These are phyloP conservation scores for Boletus edulis DNA, from an alignment of 768 basidiomycete species.

Conservation along the genomic window DNA sequence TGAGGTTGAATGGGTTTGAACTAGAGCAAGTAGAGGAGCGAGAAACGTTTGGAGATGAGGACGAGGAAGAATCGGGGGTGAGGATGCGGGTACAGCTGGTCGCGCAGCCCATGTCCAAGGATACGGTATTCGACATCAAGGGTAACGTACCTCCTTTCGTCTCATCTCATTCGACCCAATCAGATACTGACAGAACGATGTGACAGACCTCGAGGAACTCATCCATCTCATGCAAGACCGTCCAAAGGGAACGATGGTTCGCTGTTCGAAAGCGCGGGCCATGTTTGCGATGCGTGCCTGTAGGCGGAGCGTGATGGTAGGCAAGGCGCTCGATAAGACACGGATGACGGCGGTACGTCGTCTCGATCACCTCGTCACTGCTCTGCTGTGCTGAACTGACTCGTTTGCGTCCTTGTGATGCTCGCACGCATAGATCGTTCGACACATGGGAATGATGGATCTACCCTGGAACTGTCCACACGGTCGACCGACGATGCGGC, in stretches of 20 bases:
- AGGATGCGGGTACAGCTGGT: constrained; percentile 54
- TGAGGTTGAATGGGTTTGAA: constrained; percentile 89
- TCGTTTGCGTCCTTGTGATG: neutral
- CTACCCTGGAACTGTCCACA: constrained; percentile 91
- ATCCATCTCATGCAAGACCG: constrained; percentile 80
- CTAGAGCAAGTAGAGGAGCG: constrained; percentile 53
- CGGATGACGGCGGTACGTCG: constrained; percentile 75
- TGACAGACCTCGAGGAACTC: constrained; percentile 86
- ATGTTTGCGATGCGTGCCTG: constrained; percentile 99
- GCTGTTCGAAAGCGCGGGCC: constrained; percentile 87
- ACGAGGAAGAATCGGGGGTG: neutral
- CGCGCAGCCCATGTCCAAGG: constrained; percentile 90
- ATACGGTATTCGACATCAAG: constrained; percentile 84
- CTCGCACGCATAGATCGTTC: constrained; percentile 51
- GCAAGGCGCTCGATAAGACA: constrained; percentile 68
- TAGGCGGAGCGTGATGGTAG: constrained; percentile 95
- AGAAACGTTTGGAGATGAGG: neutral
- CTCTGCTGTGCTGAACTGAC: neutral
- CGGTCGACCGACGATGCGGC: constrained; percentile 81
- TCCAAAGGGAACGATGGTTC: constrained; percentile 77
- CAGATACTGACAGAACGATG: neutral
- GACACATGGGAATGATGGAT: constrained; percentile 82
- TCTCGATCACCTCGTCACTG: neutral
- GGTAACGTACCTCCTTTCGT: constrained; percentile 44
- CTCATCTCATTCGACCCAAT: neutral